Base-by-base conservation (phyloP, 2,329 filamentous ascomycete species). In the Botrytis sinoallii region DNA sequence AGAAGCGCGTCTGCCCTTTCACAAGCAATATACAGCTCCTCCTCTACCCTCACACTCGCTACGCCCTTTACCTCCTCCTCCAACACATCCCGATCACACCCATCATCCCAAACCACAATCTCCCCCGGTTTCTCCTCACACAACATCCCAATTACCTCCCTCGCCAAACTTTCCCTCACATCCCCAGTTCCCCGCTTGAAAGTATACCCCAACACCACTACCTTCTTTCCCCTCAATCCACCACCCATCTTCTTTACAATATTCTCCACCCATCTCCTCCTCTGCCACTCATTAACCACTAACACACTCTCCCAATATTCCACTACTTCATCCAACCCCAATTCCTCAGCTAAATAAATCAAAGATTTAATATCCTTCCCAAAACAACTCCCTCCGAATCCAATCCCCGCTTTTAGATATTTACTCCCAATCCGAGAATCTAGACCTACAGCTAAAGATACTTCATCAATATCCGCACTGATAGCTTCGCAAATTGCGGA, bases 131-230 rank as follows among this genome's bases (percentile, higher is more conserved):
- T 85, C 80, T 94, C 91, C 75, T 90, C 87, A 16, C 92, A 84
- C 32, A 94, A 84, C 20, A 86, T 86, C 76, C 87, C 88, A 81
- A 93, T 88, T 76, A 93, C 88, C 77, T 90, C 89, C 35, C 93
- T 85, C 0, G 91, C 90, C 0, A 91, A 88, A 61, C 88, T 90
- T 80, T 94, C 92, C 55, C 92, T 87, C 8, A 91, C 92, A 80
- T 95, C 92, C 35, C 88, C 89, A 0, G 92, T 95, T 81, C 93
- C 88, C 83, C 93, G 92, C 85, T 95, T 95, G 84, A 93, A 95
- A 14, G 92, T 90, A 77, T 91, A 94, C 6, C 93, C 93, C 9
- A 95, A 86, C 3, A 95, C 84, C 4, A 90, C 87, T 22, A 94
- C 84, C 83, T 92, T 93, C 84, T 93, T 93, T 74, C 88, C 87